Evolutionary conservation across 2,329 filamentous ascomycete species (phyloP), one percentile per base, ranked within the genome.

Genomic region (Microcera coccophila): DNA sequence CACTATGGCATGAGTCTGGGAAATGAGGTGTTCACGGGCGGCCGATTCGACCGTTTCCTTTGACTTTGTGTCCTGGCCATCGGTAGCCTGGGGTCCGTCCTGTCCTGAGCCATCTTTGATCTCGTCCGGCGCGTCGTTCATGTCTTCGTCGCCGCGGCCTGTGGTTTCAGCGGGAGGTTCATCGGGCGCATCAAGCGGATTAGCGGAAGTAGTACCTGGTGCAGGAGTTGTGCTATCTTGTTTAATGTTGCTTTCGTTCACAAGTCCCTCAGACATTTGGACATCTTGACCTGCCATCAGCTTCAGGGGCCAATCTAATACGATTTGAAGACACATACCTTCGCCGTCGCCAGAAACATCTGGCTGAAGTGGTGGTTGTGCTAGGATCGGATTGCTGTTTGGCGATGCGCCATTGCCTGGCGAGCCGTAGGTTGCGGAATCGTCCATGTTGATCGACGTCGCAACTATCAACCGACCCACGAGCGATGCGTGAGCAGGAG

Each of bases 1-100:
- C 50, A 98, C 90, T 61, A 97, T 97, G 49, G 90, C 85, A 62
- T 96, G 91, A 32, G 90, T 94, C 70, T 98, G 93, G 12, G 88
- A 82, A 48, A 95, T 87, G 42, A 98, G 81, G 61, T 97, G 90
- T 56, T 91, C 87, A 52, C 91, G 87, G 39, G 93, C 94, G 4
- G 89, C 85, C 33, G 86, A 84, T 70, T 96, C 90, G 43, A 90
- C 74, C 3, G 81, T 81, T 41, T 90, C 81, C 68, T 95, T 96
- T 32, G 84, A 82, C 64, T 90, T 86, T 67, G 58, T 74, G 61
- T 73, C 81, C 44, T 76, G 77, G 12, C 68, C 70, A 3, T 72
- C 67, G 14, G 71, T 70, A 33, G 78, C 78, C 28, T 68, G 62
- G 21, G 68, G 63, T 12, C 70, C 71, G n/a, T 67, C 68, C 12